These are phyloP conservation scores for Penicillium paxilli DNA, from an alignment of 495 filamentous ascomycete species.

Conservation along the genomic window DNA sequence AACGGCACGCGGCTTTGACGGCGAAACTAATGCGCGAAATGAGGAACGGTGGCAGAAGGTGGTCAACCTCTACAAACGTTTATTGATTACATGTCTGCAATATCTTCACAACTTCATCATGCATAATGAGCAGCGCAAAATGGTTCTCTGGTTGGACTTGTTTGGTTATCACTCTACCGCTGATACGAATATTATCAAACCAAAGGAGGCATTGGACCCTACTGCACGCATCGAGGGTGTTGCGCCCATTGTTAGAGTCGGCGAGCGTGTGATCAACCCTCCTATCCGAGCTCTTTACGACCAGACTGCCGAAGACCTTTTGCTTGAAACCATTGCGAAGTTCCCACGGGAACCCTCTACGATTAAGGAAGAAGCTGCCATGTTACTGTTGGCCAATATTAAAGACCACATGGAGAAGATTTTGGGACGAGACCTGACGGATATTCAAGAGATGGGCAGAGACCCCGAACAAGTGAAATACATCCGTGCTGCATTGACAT, in stretches of 20 bases:
- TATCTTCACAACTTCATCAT: slow-evolving; percentile 91
- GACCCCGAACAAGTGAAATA: slow-evolving; percentile 50
- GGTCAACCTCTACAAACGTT: slow-evolving; percentile 77
- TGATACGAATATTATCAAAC: slow-evolving; percentile 52
- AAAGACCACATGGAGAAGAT: slow-evolving; percentile 54
- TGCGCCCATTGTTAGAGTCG: slow-evolving; percentile 45
- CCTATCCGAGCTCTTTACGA: slow-evolving; percentile 48
- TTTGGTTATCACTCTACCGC: slow-evolving; percentile 66
- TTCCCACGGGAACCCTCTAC: slow-evolving; percentile 48
- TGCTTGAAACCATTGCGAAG: slow-evolving; percentile 49
- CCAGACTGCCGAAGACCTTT: slow-evolving; percentile 47
- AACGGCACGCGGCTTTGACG: slow-evolving; percentile 86
- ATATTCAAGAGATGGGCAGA: slow-evolving; percentile 50
- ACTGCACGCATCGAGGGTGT: slow-evolving; percentile 39
- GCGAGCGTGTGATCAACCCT: slow-evolving; percentile 47
- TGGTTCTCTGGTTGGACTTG: slow-evolving; percentile 85
- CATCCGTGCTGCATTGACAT: slow-evolving; percentile 46
- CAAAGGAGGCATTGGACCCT: slow-evolving; percentile 43
- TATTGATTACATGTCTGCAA: slow-evolving; percentile 85
- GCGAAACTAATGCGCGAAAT: slow-evolving; percentile 64
- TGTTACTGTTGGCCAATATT: slow-evolving; percentile 50
- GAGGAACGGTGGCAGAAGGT: slow-evolving; percentile 73
- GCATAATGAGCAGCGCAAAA: slow-evolving; percentile 88
- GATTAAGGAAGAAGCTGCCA: slow-evolving; percentile 51
- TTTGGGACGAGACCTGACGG: slow-evolving; percentile 43